These are phyloP conservation scores for Aspergillus sp. DNA, from an alignment of 2,329 filamentous ascomycete genomes.

Conservation along the genomic window DNA sequence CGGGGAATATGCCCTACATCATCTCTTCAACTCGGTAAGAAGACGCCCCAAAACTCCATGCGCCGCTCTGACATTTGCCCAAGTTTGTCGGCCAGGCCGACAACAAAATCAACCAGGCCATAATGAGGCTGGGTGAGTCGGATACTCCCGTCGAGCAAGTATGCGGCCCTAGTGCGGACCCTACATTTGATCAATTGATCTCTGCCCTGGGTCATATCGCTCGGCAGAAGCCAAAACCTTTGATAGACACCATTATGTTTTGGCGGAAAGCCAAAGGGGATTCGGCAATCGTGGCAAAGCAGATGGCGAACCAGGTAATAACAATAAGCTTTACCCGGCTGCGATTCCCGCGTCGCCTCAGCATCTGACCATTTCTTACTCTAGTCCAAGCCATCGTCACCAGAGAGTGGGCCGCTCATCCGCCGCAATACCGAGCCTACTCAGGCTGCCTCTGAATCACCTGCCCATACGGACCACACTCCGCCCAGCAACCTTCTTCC, in stretches of 20 bases:
- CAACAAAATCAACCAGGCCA: constrained; percentile 83
- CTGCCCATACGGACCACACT: constrained; percentile 18
- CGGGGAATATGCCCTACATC: constrained; percentile 94
- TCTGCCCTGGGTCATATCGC: constrained; percentile 89
- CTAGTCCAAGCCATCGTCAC: constrained; percentile 24
- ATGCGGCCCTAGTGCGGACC: constrained; percentile 81
- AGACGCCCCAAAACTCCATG: not conserved
- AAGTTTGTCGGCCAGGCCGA: constrained; percentile 94
- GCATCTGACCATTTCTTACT: constrained; percentile 1
- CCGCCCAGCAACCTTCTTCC: constrained; percentile 28
- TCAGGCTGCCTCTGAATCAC: constrained; percentile 34
- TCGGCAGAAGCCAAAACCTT: constrained; percentile 81
- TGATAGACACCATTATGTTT: constrained; percentile 96
- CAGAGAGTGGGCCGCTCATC: constrained; percentile 41
- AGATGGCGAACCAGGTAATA: constrained; percentile 26
- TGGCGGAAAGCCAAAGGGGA: constrained; percentile 97
- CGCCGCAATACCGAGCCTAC: constrained; percentile 68
- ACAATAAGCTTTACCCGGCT: too few relatives aligned
- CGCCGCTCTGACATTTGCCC: constrained; percentile 20
- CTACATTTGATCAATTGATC: constrained; percentile 87
- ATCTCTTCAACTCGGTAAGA: constrained; percentile 81
- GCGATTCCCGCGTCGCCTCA: too few relatives aligned
- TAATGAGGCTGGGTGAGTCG: constrained; percentile 66
- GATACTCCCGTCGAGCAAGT: constrained; percentile 80
- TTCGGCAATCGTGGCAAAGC: constrained; percentile 60